Percentiles rank a stretch among this genome's conserved stretches.
These are phyloP conservation scores for Saccharomycopsis phalli DNA, from an alignment of 1,139 yeast genomes.

Conservation along the genomic window DNA sequence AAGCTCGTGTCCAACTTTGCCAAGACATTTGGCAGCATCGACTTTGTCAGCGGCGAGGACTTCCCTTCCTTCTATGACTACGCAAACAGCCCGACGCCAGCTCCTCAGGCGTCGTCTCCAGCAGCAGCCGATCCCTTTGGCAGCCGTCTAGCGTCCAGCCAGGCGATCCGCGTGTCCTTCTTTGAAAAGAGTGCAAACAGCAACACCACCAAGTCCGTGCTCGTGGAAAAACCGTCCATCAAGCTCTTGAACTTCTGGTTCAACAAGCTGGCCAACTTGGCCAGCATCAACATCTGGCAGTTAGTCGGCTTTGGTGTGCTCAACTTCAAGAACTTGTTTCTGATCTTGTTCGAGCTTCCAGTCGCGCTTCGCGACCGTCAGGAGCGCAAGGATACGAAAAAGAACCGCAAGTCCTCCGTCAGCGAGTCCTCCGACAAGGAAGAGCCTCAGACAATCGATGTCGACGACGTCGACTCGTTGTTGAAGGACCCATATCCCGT, in stretches of 20 bases:
- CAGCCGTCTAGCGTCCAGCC: background rate
- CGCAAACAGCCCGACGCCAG: constrained; percentile 3
- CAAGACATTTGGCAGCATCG: constrained; percentile 19
- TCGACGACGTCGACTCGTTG: constrained; percentile 11
- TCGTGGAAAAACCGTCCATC: constrained; percentile 19
- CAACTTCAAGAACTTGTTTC: constrained; percentile 64
- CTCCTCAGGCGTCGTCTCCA: constrained; percentile 5
- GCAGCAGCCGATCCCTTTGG: constrained; percentile 12
- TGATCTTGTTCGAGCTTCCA: constrained; percentile 59
- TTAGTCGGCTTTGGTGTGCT: constrained; percentile 57
- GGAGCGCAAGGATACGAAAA: constrained; percentile 60
- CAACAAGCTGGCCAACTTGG: constrained; percentile 66
- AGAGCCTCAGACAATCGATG: background rate
- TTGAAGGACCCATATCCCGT: constrained; percentile 24
- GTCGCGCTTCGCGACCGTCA: constrained; percentile 63
- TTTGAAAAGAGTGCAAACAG: constrained; percentile 16
- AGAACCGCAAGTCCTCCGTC: constrained; percentile 30
- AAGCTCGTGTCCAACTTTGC: constrained; percentile 18
- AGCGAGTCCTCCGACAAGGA: constrained; percentile 9
- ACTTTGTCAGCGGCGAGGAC: constrained; percentile 17
- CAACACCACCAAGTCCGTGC: constrained; percentile 7
- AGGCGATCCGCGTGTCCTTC: constrained; percentile 18
- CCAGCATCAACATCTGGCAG: constrained; percentile 65
- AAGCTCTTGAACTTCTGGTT: constrained; percentile 54
- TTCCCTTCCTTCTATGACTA: constrained; percentile 14